phyloP scores from a whole-genome alignment of 192 early-diverging fungal species.

The Backusella tuberculispora region DNA sequence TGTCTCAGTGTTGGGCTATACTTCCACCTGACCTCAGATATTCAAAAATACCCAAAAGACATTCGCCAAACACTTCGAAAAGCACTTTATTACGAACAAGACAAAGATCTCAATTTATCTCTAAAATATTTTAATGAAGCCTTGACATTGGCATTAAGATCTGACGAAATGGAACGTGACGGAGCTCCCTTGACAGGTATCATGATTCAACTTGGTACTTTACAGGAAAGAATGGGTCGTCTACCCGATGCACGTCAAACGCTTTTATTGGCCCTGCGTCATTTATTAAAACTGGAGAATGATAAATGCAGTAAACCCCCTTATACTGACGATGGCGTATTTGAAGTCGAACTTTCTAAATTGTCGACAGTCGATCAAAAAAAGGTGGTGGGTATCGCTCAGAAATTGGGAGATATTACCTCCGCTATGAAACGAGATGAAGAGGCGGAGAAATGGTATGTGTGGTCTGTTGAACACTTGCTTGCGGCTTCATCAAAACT shows the following conservation, averaged over 20 bases:
- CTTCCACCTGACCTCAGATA: conserved; percentile 52
- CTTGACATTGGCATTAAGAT: conserved; percentile 46
- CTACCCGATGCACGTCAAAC: conserved; percentile 53
- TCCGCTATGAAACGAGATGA: conserved; percentile 46
- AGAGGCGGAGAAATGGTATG: conserved; percentile 58
- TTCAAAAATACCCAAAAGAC: conserved; percentile 55
- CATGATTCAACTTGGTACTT: conserved; percentile 57
- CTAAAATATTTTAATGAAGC: conserved; percentile 51
- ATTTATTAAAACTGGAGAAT: conserved; percentile 29
- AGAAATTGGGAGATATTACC: conserved; percentile 59
- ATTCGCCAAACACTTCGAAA: conserved; percentile 55
- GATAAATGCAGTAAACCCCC: conserved; percentile 1
- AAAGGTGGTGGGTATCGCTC: conserved; percentile 53
- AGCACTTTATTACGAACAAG: conserved; percentile 59
- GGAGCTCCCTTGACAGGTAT: conserved; percentile 60
- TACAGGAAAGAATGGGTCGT: conserved; percentile 50
- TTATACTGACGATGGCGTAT: conserved; percentile 15
- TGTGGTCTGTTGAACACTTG: conserved; percentile 61
- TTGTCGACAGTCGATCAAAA: conserved; percentile 46
- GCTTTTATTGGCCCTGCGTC: conserved; percentile 27
- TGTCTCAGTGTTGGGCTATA: conserved; percentile 50
- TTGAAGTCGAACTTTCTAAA: conserved; percentile 10
- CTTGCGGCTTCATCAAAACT: conserved; percentile 3
- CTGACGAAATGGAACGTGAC: conserved; percentile 45
- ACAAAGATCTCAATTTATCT: conserved; percentile 49